These are phyloP conservation scores for Metarhizium robertsii DNA, from an alignment of 2,329 filamentous ascomycete genomes.

Conservation along the genomic window DNA sequence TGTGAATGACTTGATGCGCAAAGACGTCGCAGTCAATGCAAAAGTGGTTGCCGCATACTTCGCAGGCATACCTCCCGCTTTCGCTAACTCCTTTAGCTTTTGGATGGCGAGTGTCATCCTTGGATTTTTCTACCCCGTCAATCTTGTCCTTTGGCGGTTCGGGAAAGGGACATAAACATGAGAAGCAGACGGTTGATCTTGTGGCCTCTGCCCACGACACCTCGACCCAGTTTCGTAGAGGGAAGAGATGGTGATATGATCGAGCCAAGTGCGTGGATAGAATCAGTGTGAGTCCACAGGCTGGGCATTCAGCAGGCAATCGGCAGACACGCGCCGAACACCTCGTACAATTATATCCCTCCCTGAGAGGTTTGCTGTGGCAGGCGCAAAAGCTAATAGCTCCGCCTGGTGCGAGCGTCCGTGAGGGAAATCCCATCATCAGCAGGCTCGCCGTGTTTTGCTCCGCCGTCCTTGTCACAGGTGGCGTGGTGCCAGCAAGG, in stretches of 20 bases:
- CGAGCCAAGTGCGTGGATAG: slow-evolving; percentile 86
- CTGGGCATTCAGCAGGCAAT: slow-evolving; percentile 82
- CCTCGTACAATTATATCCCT: slow-evolving; percentile 85
- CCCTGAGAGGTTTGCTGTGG: slow-evolving; percentile 70
- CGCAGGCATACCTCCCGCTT: slow-evolving; percentile 80
- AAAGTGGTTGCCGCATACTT: slow-evolving; percentile 81
- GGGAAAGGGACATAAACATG: slow-evolving; percentile 69
- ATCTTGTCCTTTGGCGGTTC: slow-evolving; percentile 21
- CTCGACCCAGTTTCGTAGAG: slow-evolving; percentile 81
- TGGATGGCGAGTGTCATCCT: slow-evolving; percentile 14
- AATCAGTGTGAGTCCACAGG: slow-evolving; percentile 85
- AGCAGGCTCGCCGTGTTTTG: slow-evolving; percentile 58
- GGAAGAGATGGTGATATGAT: slow-evolving; percentile 91
- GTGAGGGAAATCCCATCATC: slow-evolving; percentile 97
- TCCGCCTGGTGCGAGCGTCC: slow-evolving; percentile 59
- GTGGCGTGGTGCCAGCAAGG: slow-evolving; percentile 80
- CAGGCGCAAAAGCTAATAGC: slow-evolving; percentile 77
- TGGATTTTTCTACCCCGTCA: slow-evolving; percentile 11
- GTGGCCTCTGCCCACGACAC: slow-evolving; percentile 72
- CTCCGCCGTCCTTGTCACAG: slow-evolving; percentile 60
- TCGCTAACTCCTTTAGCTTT: slow-evolving; percentile 62
- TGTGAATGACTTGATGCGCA: slow-evolving; percentile 88
- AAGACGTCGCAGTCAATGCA: slow-evolving; percentile 98
- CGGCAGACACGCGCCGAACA: slow-evolving; percentile 85
- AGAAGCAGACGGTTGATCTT: slow-evolving; percentile 58